phyloP scores from a whole-genome alignment of 768 basidiomycete species.

The Cantharellus cinnabarinus region DNA sequence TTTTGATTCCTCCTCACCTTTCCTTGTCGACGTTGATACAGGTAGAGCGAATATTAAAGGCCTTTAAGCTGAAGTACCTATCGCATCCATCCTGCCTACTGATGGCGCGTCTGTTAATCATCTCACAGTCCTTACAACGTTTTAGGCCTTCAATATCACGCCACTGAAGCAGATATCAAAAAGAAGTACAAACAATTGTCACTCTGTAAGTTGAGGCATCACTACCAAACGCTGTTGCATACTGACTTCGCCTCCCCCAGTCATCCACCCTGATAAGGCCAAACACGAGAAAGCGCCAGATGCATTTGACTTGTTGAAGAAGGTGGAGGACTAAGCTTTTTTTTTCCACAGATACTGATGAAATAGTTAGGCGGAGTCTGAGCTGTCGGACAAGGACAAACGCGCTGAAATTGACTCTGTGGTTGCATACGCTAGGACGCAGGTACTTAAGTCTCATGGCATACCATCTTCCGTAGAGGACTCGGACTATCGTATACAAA shows the following conservation, averaged over 20 bases:
- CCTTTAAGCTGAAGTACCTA: slow-evolving; percentile 88
- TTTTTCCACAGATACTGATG: not conserved
- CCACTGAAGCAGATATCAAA: slow-evolving; percentile 63
- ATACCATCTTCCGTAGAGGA: slow-evolving; percentile 40
- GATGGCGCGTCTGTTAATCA: not conserved
- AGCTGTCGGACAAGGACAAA: slow-evolving; percentile 56
- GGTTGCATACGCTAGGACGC: slow-evolving; percentile 50
- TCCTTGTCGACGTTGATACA: slow-evolving; percentile 2
- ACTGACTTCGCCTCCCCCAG: slow-evolving; percentile 20
- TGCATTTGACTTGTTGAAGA: slow-evolving; percentile 86
- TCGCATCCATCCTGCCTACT: not conserved
- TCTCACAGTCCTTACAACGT: slow-evolving; percentile 73
- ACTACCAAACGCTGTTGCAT: slow-evolving; percentile 10
- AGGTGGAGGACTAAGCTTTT: slow-evolving; percentile 27
- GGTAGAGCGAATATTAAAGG: slow-evolving; percentile 68
- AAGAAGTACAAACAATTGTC: slow-evolving; percentile 72
- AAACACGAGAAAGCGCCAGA: slow-evolving; percentile 72
- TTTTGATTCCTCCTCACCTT: not conserved
- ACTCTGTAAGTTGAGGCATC: slow-evolving; percentile 35
- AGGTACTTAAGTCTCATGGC: slow-evolving; percentile 40
- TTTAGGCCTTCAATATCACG: slow-evolving; percentile 40
- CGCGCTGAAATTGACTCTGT: slow-evolving; percentile 67
- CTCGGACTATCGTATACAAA: slow-evolving; percentile 34
- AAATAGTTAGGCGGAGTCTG: slow-evolving; percentile 52
- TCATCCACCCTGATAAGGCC: slow-evolving; percentile 98